Conservation (phyloP, 257 asterid genomes). For the Solanum bulbocastanum region DNA sequence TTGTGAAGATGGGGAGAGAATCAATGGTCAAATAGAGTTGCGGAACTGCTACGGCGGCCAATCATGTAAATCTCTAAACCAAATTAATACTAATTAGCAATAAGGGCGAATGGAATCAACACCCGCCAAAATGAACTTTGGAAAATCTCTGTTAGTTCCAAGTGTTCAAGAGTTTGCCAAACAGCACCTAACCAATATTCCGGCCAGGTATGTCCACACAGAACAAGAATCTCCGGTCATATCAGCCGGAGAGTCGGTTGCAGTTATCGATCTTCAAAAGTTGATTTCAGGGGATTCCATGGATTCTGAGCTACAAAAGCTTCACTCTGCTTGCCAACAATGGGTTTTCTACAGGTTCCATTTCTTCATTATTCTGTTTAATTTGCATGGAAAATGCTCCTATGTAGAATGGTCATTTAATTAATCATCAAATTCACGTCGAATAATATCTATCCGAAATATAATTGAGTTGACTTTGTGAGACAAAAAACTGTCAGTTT, state of each 20-base stretch:
- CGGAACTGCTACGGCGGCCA: not conserved
- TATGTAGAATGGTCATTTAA: too few relatives aligned
- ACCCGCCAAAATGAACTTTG: slow-evolving; percentile 14
- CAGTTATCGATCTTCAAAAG: slow-evolving; percentile 22
- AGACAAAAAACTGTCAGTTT: too few relatives aligned
- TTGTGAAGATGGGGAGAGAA: too few relatives aligned
- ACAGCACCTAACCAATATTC: slow-evolving; percentile 16
- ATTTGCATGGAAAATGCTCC: too few relatives aligned
- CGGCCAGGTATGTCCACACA: slow-evolving; percentile 23
- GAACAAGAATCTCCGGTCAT: slow-evolving; percentile 8
- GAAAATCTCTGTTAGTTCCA: slow-evolving; percentile 40
- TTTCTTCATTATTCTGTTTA: not conserved
- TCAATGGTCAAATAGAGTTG: too few relatives aligned
- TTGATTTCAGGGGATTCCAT: slow-evolving; percentile 11
- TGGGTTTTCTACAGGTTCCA: slow-evolving; percentile 58
- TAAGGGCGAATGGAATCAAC: not conserved
- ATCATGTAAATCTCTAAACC: not conserved
- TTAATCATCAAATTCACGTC: too few relatives aligned
- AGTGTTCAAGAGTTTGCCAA: slow-evolving; percentile 43
- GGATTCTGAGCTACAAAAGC: slow-evolving; percentile 23
- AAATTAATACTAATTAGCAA: not conserved
- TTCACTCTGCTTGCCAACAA: slow-evolving; percentile 43
- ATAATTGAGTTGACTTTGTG: too few relatives aligned
- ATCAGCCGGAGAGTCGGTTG: not conserved
- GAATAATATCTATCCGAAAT: too few relatives aligned